phyloP scores from a whole-genome alignment of 2,329 filamentous ascomycete genomes.

The Bipolaris zeicola region DNA sequence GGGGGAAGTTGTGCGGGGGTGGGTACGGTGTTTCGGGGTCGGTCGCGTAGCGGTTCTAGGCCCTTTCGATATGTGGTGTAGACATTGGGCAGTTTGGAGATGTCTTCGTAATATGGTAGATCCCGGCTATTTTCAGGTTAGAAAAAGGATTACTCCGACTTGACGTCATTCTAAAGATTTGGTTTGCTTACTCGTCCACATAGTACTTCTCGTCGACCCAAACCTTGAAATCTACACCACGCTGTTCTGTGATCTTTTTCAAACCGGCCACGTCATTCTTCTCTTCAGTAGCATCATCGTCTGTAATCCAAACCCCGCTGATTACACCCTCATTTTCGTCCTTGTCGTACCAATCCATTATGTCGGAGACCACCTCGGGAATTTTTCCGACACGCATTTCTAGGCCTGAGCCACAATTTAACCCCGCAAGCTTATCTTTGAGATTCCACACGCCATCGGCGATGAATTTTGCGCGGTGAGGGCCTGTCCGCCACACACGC shows the following conservation, averaged over 20 bases:
- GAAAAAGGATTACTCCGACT: constrained; percentile 1
- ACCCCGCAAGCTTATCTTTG: constrained; percentile 64
- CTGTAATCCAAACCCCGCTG: constrained; percentile 74
- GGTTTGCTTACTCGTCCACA: constrained; percentile 70
- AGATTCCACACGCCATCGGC: constrained; percentile 75
- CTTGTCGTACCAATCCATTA: constrained; percentile 57
- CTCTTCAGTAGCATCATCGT: constrained; percentile 73
- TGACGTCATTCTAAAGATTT: background rate
- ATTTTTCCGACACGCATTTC: constrained; percentile 67
- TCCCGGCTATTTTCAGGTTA: constrained; percentile 63
- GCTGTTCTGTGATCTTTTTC: constrained; percentile 57
- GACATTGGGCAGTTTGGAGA: constrained; percentile 70
- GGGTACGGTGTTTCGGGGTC: constrained; percentile 64
- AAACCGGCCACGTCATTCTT: constrained; percentile 66
- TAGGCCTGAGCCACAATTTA: constrained; percentile 63
- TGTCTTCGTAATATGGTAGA: constrained; percentile 59
- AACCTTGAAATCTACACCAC: constrained; percentile 64
- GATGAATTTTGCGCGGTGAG: constrained; percentile 72
- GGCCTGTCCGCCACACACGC: constrained; percentile 75
- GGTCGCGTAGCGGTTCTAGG: constrained; percentile 71
- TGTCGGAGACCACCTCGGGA: constrained; percentile 62
- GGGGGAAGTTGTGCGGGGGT: constrained; percentile 63
- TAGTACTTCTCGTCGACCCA: constrained; percentile 80
- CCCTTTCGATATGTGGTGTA: constrained; percentile 77
- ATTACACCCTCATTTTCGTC: constrained; percentile 53